Evolutionary conservation across 768 basidiomycete species (phyloP), one percentile per base, ranked within the genome.

Genomic region (Suillus cothurnatus): DNA sequence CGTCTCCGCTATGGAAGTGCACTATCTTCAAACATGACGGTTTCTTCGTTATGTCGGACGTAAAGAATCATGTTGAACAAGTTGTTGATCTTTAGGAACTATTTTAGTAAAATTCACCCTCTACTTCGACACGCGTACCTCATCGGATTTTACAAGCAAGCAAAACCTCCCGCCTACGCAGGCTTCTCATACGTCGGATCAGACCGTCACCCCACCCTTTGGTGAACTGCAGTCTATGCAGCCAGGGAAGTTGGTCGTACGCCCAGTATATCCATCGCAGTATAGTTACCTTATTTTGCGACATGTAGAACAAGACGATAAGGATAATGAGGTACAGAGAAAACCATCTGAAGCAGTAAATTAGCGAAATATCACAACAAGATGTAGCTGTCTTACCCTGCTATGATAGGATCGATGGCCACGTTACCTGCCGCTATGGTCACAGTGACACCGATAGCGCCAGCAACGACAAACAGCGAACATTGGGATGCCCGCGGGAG

Each of bases 31-130:
- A 69, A 68, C 85, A 81, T 0, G 88, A 83, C 0, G n/a, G 91
- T 92, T 68, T 88, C 86, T 73, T 93, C 91, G 69, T 90, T 92
- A 63, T 81, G 78, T 49, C 79, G 76, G 3, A 91, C 88, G 68
- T 92, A 92, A 15, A 87, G 75, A 34, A 91, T 79, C 81, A 88
- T 87, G 60, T 85, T 82, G 65, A 91, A 85, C 4, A 92, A 68
- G 41, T 80, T 78, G 68, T 89, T 86, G 68, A 92, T 90, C 91
- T 93, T 58, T 21, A 26, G 63, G 28, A 6, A 15, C 26, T 17
- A 19, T 41, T 19, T 49, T 9, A 39, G 23, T 39, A 36, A 63
- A 26, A 19, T 2, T 52, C 12, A 17, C 19, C 1, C 3, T 36
- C 56, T 52, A 5, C 15, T 6, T 17, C 15, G 12, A 11, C 23